A percentile compares a stretch with the other conserved stretches of the same genome.
phyloP scores from a whole-genome alignment of 441 rosid genomes.

The Macaranga tanarius region DNA sequence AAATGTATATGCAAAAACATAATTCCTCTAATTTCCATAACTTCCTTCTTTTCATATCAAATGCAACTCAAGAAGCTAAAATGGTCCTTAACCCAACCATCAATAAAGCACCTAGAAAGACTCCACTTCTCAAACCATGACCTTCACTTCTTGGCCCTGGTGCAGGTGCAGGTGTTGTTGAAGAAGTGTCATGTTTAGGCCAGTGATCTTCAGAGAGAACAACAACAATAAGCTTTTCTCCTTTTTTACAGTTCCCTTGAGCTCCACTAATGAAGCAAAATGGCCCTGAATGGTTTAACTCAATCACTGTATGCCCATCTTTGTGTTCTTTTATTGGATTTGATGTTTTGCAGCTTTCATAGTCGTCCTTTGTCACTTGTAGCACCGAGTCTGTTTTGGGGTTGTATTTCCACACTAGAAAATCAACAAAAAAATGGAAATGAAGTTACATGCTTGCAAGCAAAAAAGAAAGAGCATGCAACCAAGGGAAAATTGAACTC shows the following conservation, averaged over 20 bases:
- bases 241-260: constrained; percentile 42
- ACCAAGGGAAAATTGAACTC: background rate
- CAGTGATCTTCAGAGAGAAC: constrained; percentile 24
- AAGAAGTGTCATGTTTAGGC: background rate
- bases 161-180: background rate
- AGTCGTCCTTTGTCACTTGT: constrained; percentile 46
- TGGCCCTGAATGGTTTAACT: constrained; percentile 44
- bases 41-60: background rate
- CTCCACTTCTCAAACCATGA: background rate
- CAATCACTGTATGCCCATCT: constrained; percentile 43
- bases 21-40: too few relatives aligned
- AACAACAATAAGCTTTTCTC: constrained; percentile 44
- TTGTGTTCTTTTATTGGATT: constrained; percentile 36
- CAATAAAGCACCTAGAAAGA: background rate
- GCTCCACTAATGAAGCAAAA: constrained; percentile 63
- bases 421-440: background rate
- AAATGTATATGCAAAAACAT: too few relatives aligned
- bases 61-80: background rate
- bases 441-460: background rate
- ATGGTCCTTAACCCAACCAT: background rate
- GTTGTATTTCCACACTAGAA: constrained; percentile 47
- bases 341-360: constrained; percentile 39
- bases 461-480: too few relatives aligned
- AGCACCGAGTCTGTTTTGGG: constrained; percentile 49
- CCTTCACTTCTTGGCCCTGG: background rate